phyloP scores from a whole-genome alignment of 1,139 yeast genomes.

The Protomyces arabidopsidicola region DNA sequence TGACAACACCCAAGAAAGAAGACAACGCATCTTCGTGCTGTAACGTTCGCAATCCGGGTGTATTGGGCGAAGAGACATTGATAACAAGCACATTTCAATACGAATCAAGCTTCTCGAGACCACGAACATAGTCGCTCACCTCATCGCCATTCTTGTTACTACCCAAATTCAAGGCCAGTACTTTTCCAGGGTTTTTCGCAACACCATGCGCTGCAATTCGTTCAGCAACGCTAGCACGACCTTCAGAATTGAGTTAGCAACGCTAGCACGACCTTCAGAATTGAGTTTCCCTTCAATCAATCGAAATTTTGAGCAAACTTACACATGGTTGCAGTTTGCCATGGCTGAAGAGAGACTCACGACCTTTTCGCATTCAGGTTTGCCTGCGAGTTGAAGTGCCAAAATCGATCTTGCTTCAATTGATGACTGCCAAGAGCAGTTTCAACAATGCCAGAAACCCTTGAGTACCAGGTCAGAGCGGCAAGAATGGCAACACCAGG shows the following conservation, averaged over 20 bases:
- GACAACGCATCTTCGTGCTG: conserved; percentile 74
- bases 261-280: too few species aligned
- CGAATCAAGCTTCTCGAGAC: conserved; percentile 74
- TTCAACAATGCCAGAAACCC: too few species aligned
- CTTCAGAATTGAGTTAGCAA: conserved; percentile 87
- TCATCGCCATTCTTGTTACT: conserved; percentile 91
- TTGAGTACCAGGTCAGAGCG: too few species aligned
- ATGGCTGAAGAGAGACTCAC: too few species aligned
- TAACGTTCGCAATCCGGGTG: conserved; percentile 86
- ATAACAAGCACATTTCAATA: conserved; percentile 84
- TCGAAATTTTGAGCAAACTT: too few species aligned
- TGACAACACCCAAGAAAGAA: conserved; percentile 53
- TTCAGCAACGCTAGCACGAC: conserved; percentile 70
- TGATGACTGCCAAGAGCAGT: too few species aligned
- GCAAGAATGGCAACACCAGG: too few species aligned
- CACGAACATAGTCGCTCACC: conserved; percentile 74
- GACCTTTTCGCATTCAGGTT: too few species aligned
- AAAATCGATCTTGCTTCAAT: too few species aligned
- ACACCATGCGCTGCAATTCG: conserved; percentile 43
- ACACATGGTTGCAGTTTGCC: too few species aligned
- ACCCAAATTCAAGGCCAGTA: conserved; percentile 81
- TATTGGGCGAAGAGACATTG: conserved; percentile 91
- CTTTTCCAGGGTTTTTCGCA: conserved; percentile 47
- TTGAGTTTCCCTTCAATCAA: too few species aligned
- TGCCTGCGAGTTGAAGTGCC: too few species aligned